phyloP scores from a whole-genome alignment of 176 grass and related monocot species.

The Pontederia paniculata region DNA sequence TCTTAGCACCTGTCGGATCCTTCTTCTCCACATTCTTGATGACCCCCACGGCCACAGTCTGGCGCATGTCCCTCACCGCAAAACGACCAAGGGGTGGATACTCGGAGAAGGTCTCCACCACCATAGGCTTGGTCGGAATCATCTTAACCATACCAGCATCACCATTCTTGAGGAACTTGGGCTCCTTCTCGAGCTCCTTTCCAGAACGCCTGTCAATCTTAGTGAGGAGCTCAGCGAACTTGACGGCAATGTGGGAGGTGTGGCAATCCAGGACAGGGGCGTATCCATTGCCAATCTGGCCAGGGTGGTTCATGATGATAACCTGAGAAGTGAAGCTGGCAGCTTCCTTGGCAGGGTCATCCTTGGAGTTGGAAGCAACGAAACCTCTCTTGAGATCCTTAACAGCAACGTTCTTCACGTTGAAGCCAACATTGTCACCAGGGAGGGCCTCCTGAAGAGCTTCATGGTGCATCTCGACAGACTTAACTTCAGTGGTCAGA shows the following conservation, averaged over 20 bases:
- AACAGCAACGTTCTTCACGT: slow-evolving; percentile 17
- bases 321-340: slow-evolving; percentile 19
- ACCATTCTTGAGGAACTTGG: slow-evolving; percentile 20
- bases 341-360: slow-evolving; percentile 11
- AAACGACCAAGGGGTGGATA: slow-evolving; percentile 10
- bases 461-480: slow-evolving; percentile 17
- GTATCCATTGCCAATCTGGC: slow-evolving; percentile 15
- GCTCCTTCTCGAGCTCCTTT: slow-evolving; percentile 17
- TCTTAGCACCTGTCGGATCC: slow-evolving; percentile 9
- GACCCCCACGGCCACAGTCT: slow-evolving; percentile 7
- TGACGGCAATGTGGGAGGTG: slow-evolving; percentile 13
- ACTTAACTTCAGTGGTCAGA: slow-evolving; percentile 14
- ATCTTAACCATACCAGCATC: slow-evolving; percentile 13
- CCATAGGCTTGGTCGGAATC: slow-evolving; percentile 14
- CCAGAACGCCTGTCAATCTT: slow-evolving; percentile 15
- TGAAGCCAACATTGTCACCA: slow-evolving; percentile 14
- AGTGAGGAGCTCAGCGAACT: slow-evolving; percentile 15
- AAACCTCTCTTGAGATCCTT: slow-evolving; percentile 13
- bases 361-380: slow-evolving; percentile 11
- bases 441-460: slow-evolving; percentile 17
- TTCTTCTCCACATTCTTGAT: slow-evolving; percentile 20
- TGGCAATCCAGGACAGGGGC: slow-evolving; percentile 16
- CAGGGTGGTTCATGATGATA: slow-evolving; percentile 18
- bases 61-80: slow-evolving; percentile 8
- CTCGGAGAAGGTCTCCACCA: slow-evolving; percentile 14